Percentiles rank a stretch among this genome's conserved stretches.
Conservation (phyloP, 2,329 filamentous ascomycete genomes). For the Zymoseptoria passerinii region DNA sequence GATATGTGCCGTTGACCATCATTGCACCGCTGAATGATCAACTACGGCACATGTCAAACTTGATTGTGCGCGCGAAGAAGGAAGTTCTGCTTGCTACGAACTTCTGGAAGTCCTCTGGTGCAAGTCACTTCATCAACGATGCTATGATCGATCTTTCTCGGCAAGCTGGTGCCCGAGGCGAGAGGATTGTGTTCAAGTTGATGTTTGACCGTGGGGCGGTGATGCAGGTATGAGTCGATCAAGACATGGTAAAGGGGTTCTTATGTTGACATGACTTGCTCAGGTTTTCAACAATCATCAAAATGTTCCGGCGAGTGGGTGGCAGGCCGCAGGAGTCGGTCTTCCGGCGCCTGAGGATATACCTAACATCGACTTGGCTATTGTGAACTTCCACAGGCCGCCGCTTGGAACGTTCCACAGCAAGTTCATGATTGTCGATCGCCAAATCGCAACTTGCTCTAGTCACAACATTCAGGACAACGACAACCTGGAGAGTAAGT, state of each 20-base stretch:
- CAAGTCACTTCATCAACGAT: conserved; percentile 59
- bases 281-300: conserved; percentile 64
- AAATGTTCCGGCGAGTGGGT: conserved; percentile 49
- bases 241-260: too few relatives aligned
- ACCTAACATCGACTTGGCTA: conserved; percentile 62
- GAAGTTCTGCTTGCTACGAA: conserved; percentile 71
- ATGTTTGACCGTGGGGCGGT: conserved; percentile 65
- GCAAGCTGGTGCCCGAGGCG: conserved; percentile 50
- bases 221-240: conserved; percentile 53
- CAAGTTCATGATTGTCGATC: conserved; percentile 71
- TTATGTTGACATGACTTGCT: too few relatives aligned
- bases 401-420: conserved; percentile 67
- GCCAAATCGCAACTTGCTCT: conserved; percentile 60
- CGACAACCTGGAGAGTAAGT: conserved; percentile 66
- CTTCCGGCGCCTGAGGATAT: conserved; percentile 58
- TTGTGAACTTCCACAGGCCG: conserved; percentile 63
- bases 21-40: conserved; percentile 64
- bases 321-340: conserved; percentile 46
- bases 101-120: conserved; percentile 63
- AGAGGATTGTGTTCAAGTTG: conserved; percentile 59
- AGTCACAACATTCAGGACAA: conserved; percentile 70
- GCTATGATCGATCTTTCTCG: conserved; percentile 61
- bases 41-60: conserved; percentile 64
- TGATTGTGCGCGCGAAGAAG: conserved; percentile 62
- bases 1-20: conserved; percentile 59